phyloP scores from a whole-genome alignment of 1,139 yeast species.

The Saccharomycopsis hybrid region DNA sequence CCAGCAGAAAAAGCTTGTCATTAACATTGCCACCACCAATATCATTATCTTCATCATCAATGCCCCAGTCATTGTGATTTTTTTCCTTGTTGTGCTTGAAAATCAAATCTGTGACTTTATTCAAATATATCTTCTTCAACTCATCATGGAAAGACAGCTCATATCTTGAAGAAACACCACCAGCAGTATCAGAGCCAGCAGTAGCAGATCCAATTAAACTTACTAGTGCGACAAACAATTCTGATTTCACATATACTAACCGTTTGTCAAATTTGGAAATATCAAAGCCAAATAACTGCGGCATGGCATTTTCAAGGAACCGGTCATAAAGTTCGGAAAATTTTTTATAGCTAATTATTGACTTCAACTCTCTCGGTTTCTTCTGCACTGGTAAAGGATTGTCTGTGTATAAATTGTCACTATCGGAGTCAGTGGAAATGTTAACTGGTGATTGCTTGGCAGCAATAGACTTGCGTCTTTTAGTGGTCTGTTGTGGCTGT shows the following conservation, averaged over 20 bases:
- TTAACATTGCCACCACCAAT: not conserved
- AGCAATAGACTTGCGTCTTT: no score
- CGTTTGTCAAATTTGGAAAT: slow-evolving; percentile 43
- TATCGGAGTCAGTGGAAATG: no score
- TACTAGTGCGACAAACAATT: slow-evolving; percentile 32
- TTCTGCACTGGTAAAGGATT: no score
- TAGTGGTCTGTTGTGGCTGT: no score
- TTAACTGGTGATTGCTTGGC: no score
- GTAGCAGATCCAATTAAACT: slow-evolving; percentile 10
- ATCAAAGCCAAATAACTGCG: slow-evolving; percentile 63
- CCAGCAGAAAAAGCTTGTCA: not conserved
- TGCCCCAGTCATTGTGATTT: slow-evolving; percentile 3
- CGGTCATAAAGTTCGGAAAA: slow-evolving; percentile 42
- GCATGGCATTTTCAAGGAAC: slow-evolving; percentile 52
- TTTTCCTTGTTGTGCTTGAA: not conserved
- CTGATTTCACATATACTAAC: slow-evolving; percentile 37
- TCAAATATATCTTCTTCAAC: slow-evolving; percentile 7
- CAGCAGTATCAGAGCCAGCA: not conserved
- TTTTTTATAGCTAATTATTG: not conserved
- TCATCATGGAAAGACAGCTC: not conserved
- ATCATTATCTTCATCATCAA: slow-evolving; percentile 3
- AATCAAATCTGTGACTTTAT: slow-evolving; percentile 1
- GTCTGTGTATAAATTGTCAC: no score
- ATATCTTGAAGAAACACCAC: no score
- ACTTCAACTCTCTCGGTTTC: no score